Evolutionary conservation across 164 flowering plant genomes (phyloP).

Genomic region (Kingdonia uniflora): DNA sequence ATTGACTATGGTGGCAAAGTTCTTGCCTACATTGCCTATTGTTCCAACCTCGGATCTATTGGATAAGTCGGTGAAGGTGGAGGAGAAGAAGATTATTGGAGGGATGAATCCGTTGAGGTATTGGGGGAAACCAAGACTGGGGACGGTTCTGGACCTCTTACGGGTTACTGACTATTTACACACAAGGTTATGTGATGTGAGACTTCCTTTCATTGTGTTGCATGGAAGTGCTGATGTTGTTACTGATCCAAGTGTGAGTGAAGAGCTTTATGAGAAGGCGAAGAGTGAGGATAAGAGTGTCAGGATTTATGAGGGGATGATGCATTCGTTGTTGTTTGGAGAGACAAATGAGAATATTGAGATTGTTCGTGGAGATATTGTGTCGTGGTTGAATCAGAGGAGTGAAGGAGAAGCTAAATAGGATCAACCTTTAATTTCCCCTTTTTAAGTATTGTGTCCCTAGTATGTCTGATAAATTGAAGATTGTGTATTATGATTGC

Average conservation of each 20-base stretch:
- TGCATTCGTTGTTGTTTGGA: slow-evolving; percentile 85
- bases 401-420: slow-evolving; percentile 18
- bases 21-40: slow-evolving; percentile 58
- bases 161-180: slow-evolving; percentile 52
- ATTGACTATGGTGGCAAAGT: slow-evolving; percentile 35
- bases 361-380: slow-evolving; percentile 42
- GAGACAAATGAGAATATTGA: slow-evolving; percentile 74
- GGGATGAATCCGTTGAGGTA: slow-evolving; percentile 62
- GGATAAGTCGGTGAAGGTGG: slow-evolving; percentile 59
- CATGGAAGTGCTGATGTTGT: slow-evolving; percentile 86
- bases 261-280: slow-evolving; percentile 47
- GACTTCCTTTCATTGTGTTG: slow-evolving; percentile 58
- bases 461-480: no score
- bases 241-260: slow-evolving; percentile 73
- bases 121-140: slow-evolving; percentile 65
- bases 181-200: slow-evolving; percentile 38
- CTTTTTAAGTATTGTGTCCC: no score
- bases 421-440: no score
- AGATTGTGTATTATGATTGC: no score
- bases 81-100: slow-evolving; percentile 45
- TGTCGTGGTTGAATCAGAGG: slow-evolving; percentile 58
- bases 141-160: slow-evolving; percentile 66
- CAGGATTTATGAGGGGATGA: slow-evolving; percentile 73
- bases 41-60: slow-evolving; percentile 68
- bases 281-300: slow-evolving; percentile 59